Conservation (phyloP, 352 stramenopile genomes). For the Pythium apleroticum region DNA sequence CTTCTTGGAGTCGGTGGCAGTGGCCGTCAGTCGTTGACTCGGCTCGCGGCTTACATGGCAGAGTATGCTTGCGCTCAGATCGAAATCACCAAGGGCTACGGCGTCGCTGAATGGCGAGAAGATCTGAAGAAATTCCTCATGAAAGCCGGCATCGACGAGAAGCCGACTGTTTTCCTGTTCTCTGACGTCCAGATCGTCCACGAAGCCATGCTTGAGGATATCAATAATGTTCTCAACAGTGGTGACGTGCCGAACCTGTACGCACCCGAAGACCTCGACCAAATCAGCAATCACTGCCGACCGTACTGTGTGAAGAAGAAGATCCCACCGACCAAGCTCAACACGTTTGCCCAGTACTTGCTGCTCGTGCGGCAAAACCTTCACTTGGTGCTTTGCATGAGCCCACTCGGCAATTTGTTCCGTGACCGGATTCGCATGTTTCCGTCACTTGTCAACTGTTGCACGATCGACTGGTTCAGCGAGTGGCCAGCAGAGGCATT, state of each 20-base stretch:
- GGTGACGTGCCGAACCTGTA: conserved; percentile 95
- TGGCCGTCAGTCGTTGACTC: conserved; percentile 89
- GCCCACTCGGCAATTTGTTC: conserved; percentile 88
- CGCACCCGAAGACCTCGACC: conserved; percentile 89
- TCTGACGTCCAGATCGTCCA: conserved; percentile 95
- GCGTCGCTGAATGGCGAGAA: conserved; percentile 91
- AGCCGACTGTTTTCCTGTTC: conserved; percentile 93
- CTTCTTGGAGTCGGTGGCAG: conserved; percentile 93
- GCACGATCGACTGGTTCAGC: conserved; percentile 89
- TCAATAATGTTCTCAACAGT: conserved; percentile 95
- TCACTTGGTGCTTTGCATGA: conserved; percentile 93
- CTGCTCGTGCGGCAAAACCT: conserved; percentile 92
- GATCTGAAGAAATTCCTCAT: conserved; percentile 93
- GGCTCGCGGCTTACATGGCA: conserved; percentile 92
- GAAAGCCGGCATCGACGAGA: conserved; percentile 92
- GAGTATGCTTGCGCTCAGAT: conserved; percentile 93
- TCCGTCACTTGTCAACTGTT: conserved; percentile 88
- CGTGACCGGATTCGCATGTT: conserved; percentile 91
- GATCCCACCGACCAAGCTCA: conserved; percentile 91
- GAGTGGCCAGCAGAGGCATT: conserved; percentile 85
- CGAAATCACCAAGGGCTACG: conserved; percentile 95
- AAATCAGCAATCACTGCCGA: conserved; percentile 91
- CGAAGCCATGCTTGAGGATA: conserved; percentile 95
- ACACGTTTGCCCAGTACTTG: conserved; percentile 94
- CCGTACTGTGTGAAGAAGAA: conserved; percentile 90